Percentiles rank a stretch among this genome's conserved stretches.
These are phyloP conservation scores for Stephania cephalantha DNA, from an alignment of 164 flowering plant genomes.

Conservation along the genomic window DNA sequence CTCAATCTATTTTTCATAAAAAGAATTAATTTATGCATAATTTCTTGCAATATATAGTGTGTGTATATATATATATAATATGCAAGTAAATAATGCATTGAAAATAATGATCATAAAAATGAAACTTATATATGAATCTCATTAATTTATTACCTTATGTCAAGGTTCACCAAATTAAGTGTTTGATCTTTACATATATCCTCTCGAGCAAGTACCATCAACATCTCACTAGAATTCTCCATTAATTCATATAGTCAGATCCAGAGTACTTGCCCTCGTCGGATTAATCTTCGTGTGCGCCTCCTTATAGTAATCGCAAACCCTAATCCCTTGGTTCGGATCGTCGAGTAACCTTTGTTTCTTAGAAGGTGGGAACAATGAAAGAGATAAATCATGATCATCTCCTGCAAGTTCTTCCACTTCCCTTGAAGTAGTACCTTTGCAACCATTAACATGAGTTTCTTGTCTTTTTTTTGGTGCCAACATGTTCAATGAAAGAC, in stretches of 20 bases:
- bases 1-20: too few species aligned
- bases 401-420: conserved; percentile 16
- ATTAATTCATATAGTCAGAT: conserved; percentile 78
- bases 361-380: conserved; percentile 33
- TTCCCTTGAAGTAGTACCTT: not conserved
- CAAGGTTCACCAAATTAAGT: not conserved
- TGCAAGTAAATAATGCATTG: not conserved
- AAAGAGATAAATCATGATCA: conserved; percentile 36
- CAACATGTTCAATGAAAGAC: conserved; percentile 39
- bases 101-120: too few species aligned
- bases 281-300: conserved; percentile 16
- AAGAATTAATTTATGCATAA: too few species aligned
- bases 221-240: conserved; percentile 67
- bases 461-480: conserved; percentile 4
- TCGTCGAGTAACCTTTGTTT: conserved; percentile 16
- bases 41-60: too few species aligned
- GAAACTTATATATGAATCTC: not conserved
- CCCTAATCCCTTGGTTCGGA: not conserved
- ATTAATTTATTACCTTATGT: not conserved
- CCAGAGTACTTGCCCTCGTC: conserved; percentile 59
- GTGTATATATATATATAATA: too few species aligned
- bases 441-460: conserved; percentile 3
- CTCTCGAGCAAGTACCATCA: conserved; percentile 51
- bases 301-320: conserved; percentile 14
- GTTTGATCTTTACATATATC: not conserved